These are phyloP conservation scores for Ramularia endophylla DNA, from an alignment of 2,329 filamentous ascomycete species.

Conservation along the genomic window DNA sequence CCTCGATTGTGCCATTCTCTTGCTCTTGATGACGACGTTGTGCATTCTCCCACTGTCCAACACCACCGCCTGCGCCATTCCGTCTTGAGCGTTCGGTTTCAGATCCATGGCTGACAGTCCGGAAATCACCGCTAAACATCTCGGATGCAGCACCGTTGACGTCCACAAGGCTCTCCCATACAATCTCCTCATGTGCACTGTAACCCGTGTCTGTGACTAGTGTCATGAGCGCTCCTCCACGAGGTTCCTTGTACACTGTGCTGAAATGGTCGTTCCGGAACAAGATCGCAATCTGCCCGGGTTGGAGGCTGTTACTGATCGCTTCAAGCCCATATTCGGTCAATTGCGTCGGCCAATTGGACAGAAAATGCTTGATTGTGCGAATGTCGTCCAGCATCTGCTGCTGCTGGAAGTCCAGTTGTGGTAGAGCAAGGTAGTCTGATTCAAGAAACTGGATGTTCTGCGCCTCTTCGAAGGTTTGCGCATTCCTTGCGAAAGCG, in stretches of 20 bases:
- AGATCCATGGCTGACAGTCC: constrained; percentile 62
- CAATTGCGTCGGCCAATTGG: constrained; percentile 75
- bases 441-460: constrained; percentile 83
- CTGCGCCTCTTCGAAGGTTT: constrained; percentile 87
- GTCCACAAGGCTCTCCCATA: constrained; percentile 92
- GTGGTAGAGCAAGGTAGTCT: constrained; percentile 61
- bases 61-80: constrained; percentile 24
- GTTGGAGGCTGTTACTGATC: constrained; percentile 62
- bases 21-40: constrained; percentile 30
- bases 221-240: constrained; percentile 67
- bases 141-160: constrained; percentile 77
- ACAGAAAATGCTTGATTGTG: constrained; percentile 77
- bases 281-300: constrained; percentile 79
- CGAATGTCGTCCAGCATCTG: constrained; percentile 75
- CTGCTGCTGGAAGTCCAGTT: constrained; percentile 68
- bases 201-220: constrained; percentile 93
- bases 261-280: constrained; percentile 98
- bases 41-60: constrained; percentile 53
- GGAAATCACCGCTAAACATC: constrained; percentile 87
- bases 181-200: constrained; percentile 77
- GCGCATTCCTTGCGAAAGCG: constrained; percentile 67
- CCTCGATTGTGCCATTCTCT: no score
- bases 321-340: constrained; percentile 74
- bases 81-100: constrained; percentile 24
- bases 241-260: constrained; percentile 83